Evolutionary conservation across 495 filamentous ascomycete genomes (phyloP), one percentile per base, ranked within the genome.

Genomic region (Penicillium pancosmium): DNA sequence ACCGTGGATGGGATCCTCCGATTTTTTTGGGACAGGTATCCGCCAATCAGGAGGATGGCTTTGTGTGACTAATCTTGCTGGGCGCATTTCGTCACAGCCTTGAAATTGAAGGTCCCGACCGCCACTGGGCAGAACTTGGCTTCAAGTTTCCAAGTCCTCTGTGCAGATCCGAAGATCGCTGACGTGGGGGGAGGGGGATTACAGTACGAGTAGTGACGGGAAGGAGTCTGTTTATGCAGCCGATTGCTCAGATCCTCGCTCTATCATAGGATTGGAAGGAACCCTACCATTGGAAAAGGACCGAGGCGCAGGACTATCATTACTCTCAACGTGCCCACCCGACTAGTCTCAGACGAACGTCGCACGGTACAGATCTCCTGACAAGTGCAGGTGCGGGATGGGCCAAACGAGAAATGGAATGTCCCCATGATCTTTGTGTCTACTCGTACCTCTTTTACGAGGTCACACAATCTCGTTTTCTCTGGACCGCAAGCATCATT

Each of bases 111-210:
- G 27, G 8, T 6, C 27, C 27, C 8, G 27, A 31, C 27, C 27
- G 35, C 40, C 34, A 23, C 27, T 44, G 44, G 48, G 16, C 33
- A 48, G 34, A 49, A 52, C 60, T 58, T 47, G 48, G 34, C 55
- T 56, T 43, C 34, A 50, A 34, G 36, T 59, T 54, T 63, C 55
- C 62, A 61, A 61, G 59, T 41, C 60, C 57, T 25, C 50, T 27
- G 2, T 48, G 65, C 68, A 58, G 65, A 66, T 70, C 65, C 40
- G 68, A 64, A 63, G 65, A 68, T 70, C 68, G 38, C 68, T 68
- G 68, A 66, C 63, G 68, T 70, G 60, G 65, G 65, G 65, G 56
- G 35, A n/a, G 31, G 23, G 27, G 8, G n/a, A n/a, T n/a, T n/a
- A n/a, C n/a, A 31, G 8, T 31, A 9, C 19, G n/a, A n/a, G 1